Evolutionary conservation across 768 basidiomycete species (phyloP).

Genomic region (Kwoniella pini): DNA sequence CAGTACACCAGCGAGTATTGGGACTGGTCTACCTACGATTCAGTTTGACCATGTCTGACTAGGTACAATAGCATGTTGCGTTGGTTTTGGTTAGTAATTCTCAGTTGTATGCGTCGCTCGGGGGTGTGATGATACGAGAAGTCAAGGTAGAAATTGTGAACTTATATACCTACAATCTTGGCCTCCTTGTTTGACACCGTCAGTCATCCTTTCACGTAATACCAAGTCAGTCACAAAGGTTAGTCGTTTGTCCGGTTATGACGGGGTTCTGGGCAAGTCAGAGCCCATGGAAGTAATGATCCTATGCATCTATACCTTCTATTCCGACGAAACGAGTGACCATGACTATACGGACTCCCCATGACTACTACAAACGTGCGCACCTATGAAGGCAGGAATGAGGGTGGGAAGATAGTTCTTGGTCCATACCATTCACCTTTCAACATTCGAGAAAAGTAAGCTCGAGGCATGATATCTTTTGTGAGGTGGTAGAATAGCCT

Average conservation of each 20-base stretch:
- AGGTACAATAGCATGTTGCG: constrained; percentile 26
- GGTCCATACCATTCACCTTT: constrained; percentile 54
- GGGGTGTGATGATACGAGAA: no score
- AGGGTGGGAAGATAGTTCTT: constrained; percentile 46
- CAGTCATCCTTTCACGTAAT: no score
- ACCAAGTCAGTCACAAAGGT: no score
- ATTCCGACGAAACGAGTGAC: neutral
- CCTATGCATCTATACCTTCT: no score
- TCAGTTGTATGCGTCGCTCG: no score
- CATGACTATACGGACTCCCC: no score
- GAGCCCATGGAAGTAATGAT: no score
- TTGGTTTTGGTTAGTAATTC: neutral
- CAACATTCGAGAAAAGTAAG: constrained; percentile 48
- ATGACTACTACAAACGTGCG: neutral
- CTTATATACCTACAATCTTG: no score
- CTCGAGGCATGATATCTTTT: constrained; percentile 59
- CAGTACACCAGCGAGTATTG: neutral
- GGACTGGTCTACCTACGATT: constrained; percentile 24
- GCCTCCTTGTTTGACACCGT: no score
- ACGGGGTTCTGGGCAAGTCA: neutral
- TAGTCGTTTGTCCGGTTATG: neutral
- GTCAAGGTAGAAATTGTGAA: no score
- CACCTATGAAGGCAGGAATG: constrained; percentile 32
- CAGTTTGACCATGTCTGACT: constrained; percentile 26
- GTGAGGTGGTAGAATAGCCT: constrained; percentile 87